Percentiles rank a stretch among this genome's conserved stretches.
These are phyloP conservation scores for Microglena sp. DNA, from an alignment of 139 green algal species.

Conservation along the genomic window DNA sequence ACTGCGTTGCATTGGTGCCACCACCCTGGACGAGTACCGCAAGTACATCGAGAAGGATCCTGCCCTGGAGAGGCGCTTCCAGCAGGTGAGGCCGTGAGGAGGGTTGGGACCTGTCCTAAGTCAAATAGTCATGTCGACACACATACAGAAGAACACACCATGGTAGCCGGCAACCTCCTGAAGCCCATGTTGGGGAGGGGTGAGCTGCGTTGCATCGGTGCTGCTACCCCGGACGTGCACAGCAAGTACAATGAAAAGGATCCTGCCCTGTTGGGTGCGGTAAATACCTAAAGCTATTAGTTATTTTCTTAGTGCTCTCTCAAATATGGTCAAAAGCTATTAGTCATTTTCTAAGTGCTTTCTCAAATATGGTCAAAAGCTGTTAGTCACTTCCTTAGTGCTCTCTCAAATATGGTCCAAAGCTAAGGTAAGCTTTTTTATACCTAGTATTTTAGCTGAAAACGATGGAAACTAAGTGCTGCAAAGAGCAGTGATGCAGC, in stretches of 20 bases:
- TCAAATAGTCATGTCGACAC: neutral
- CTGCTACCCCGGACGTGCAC: conserved; percentile 95
- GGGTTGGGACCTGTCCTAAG: neutral
- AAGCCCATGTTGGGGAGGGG: conserved; percentile 79
- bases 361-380: too few species aligned
- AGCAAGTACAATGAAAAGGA: conserved; percentile 62
- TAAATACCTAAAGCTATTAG: too few species aligned
- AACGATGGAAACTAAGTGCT: too few species aligned
- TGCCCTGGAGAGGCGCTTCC: conserved; percentile 90
- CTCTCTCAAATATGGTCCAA: too few species aligned
- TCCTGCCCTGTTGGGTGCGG: neutral
- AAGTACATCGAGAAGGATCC: conserved; percentile 99
- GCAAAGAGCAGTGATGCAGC: too few species aligned
- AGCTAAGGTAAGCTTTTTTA: too few species aligned
- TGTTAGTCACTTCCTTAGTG: too few species aligned
- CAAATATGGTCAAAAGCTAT: too few species aligned
- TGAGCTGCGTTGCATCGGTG: conserved; percentile 96
- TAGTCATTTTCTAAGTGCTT: too few species aligned
- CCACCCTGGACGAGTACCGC: conserved; percentile 93
- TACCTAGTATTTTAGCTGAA: too few species aligned
- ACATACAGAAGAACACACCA: neutral
- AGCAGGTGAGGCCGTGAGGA: conserved; percentile 40
- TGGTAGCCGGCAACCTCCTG: too few species aligned
- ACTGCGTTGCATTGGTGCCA: conserved; percentile 95
- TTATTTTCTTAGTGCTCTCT: too few species aligned